Conservation (phyloP, 2,329 filamentous ascomycete species). For the Monilinia fructicola region DNA sequence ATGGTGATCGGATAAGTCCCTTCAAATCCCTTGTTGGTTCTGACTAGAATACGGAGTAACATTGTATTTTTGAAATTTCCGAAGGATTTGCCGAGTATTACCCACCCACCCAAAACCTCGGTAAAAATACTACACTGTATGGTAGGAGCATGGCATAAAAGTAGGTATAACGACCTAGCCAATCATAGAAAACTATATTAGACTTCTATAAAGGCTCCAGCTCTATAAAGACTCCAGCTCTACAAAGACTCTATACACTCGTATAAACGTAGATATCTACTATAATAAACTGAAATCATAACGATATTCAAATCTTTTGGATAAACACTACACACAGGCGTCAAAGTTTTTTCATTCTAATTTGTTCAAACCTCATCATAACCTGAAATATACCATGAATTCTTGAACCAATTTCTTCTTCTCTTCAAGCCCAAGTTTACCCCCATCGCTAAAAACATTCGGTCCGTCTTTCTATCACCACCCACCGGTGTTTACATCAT, state of each 20-base stretch:
- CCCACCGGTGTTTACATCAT: slow-evolving; percentile 21
- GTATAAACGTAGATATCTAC: not conserved
- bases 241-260: not conserved
- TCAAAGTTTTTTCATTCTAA: not conserved
- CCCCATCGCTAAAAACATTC: not conserved
- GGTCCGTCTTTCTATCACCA: not conserved
- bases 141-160: no score
- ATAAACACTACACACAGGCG: not conserved
- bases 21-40: no score
- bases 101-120: not conserved
- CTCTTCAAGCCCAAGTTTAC: not conserved
- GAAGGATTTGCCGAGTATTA: not conserved
- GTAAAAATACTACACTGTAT: not conserved
- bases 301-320: not conserved
- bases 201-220: no score
- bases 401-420: not conserved
- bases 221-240: no score
- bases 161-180: no score
- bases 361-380: not conserved
- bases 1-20: no score
- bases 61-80: no score
- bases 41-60: no score
- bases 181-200: no score
- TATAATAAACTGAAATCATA: not conserved
- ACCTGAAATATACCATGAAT: slow-evolving; percentile 10